Evolutionary conservation across 1,139 yeast species (phyloP), one percentile per base, ranked within the genome.

Genomic region (Yamadazyma jaroonii): DNA sequence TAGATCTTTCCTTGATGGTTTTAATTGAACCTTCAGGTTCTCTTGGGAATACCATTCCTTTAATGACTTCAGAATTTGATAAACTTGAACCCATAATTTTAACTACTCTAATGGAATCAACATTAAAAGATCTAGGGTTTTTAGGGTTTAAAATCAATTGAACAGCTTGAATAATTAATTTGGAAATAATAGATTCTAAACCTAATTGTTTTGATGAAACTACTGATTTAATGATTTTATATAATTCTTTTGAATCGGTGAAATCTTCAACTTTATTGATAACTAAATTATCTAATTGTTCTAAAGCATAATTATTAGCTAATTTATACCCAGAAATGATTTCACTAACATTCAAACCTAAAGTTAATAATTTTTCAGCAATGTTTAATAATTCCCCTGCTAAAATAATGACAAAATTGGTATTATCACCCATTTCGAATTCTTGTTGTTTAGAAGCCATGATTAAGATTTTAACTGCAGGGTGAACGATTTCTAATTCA

Each of bases 401-500:
- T 48, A 92, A 66, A 13, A 69, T 57, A 33, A 72, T 68, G 25
- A 72, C 77, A 48, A 70, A 60, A 52, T 70, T 72, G 40, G 76
- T 69, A 52, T 64, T 64, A 52, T 72, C 77, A 30, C 77, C 77
- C 75, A 72, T 67, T 50, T 92, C 98, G 50, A 82, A 77, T 59
- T 92, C 96, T 65, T 92, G 98, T 67, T 92, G 98, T 57, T 90
- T 88, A 14, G 95, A 81, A 17, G 97, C 96, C 97, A 89, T 88
- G 42, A 92, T 95, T 47, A 92, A 77, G 34, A 92, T 80, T 63
- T 92, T 92, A 14, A 94, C 98, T 1, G 97, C 97, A 6, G 98
- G 98, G 59, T 92, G 98, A 33, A 92, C 92, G 47, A 94, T 87
- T 50, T 92, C 97, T 41, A 92, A 71, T 61, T 94, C 97, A 50